phyloP scores from a whole-genome alignment of 352 stramenopile genomes.

The Pythium insidiosum region DNA sequence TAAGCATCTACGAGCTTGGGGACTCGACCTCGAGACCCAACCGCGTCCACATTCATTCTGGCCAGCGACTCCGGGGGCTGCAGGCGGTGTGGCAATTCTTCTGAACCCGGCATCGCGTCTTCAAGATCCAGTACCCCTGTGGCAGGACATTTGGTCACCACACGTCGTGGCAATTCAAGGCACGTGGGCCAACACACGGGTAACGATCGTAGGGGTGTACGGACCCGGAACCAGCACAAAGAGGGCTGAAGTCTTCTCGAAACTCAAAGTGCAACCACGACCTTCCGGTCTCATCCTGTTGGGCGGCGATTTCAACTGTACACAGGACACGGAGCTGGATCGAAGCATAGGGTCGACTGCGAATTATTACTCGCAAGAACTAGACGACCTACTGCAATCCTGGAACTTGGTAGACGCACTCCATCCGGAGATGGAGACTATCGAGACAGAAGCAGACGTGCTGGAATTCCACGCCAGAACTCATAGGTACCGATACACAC shows the following conservation, averaged over 20 bases:
- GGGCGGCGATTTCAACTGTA: conserved; percentile 12
- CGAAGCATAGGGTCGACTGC: not conserved
- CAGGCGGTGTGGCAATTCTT: too few species aligned
- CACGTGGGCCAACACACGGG: too few species aligned
- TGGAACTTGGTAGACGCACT: not conserved
- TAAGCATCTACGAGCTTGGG: too few species aligned
- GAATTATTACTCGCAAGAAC: not conserved
- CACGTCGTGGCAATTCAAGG: too few species aligned
- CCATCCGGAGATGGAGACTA: not conserved
- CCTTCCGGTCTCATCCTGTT: not conserved
- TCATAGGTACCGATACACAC: conserved; percentile 1
- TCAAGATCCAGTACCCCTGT: too few species aligned
- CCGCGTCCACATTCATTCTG: too few species aligned
- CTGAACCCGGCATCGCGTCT: too few species aligned
- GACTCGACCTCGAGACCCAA: too few species aligned
- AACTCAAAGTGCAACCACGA: not conserved
- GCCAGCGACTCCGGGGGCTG: too few species aligned
- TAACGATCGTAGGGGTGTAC: too few species aligned
- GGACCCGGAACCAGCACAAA: not conserved
- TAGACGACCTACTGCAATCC: not conserved
- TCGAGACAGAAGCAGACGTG: not conserved
- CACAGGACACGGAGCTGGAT: not conserved
- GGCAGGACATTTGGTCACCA: too few species aligned
- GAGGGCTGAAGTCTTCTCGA: not conserved
- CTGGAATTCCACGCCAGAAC: not conserved